Evolutionary conservation across 352 stramenopile genomes (phyloP), one percentile per base, ranked within the genome.

Genomic region (Globisporangium abappressorium): DNA sequence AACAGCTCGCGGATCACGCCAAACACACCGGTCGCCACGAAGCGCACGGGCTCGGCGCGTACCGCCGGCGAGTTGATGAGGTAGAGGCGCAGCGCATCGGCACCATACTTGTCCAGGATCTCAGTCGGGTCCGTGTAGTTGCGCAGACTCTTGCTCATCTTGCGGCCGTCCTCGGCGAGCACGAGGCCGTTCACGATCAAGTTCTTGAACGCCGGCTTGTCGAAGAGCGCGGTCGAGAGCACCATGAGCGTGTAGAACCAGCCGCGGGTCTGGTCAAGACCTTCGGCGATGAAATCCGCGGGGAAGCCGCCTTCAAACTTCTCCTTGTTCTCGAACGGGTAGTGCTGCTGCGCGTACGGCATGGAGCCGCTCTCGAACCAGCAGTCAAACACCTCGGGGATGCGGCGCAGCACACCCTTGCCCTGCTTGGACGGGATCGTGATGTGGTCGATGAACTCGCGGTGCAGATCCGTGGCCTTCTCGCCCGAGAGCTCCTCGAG

Each of bases 211-310:
- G 98, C 96, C 7, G 98, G 98, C 77, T 99, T 97, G 81, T 99
- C 97, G 73, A 99, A 99, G 6, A 99, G 87, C 24, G 97, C 97
- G 30, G 98, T 99, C 6, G 95, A 98, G 18, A 99, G 84, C 41
- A 99, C 97, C 97, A 99, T 99, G 6, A 99, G 85, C 11, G 98
- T 99, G 84, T 99, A 99, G 85, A 99, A 99, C 98, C 98, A 99
- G 47, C 98, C 98, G 76, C 98, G 95, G 14, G 98, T 99, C 81
- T 99, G 98, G 82, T 99, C 98, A 15, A 99, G 90, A 24, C 98
- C 98, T 83, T 99, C 98, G 26, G 98, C 98, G 71, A 99, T 98
- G 65, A 99, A 99, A 75, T 99, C 97, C 20, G 98, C 98, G 0
- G 98, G 98, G 77, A 99, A 99, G 60, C 88, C 89, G 0, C 90